These are phyloP conservation scores for Rhodamnia argentea DNA, from an alignment of 345 rosid genomes.

Conservation along the genomic window DNA sequence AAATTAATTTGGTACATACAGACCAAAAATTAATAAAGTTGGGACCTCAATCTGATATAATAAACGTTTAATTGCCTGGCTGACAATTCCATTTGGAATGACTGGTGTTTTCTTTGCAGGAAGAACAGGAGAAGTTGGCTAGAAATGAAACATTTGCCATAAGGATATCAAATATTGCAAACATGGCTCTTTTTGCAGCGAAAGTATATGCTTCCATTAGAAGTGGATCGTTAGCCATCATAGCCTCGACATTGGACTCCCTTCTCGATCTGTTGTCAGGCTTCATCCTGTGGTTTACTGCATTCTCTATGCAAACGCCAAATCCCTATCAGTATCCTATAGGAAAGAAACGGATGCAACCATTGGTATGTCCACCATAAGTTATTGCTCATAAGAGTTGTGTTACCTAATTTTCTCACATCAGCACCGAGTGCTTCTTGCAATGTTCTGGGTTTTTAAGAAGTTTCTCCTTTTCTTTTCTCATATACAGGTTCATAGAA, in stretches of 20 bases:
- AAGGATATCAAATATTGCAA: slow-evolving; percentile 82
- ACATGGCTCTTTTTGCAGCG: slow-evolving; percentile 88
- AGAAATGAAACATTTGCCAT: slow-evolving; percentile 86
- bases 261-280: slow-evolving; percentile 99
- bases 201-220: slow-evolving; percentile 87
- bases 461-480: not conserved
- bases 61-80: not conserved
- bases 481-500: not conserved
- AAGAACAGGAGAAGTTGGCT: slow-evolving; percentile 77
- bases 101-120: slow-evolving; percentile 31
- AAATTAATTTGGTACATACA: not conserved
- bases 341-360: slow-evolving; percentile 98
- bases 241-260: slow-evolving; percentile 95
- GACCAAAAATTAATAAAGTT: not conserved
- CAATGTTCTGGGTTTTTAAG: not conserved
- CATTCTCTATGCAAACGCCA: slow-evolving; percentile 96
- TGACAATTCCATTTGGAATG: not conserved
- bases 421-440: not conserved
- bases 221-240: slow-evolving; percentile 92
- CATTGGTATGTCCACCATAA: slow-evolving; percentile 56
- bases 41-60: not conserved
- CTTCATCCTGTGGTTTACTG: slow-evolving; percentile 97
- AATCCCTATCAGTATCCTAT: slow-evolving; percentile 94
- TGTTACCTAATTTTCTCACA: not conserved
- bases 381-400: not conserved